Evolutionary conservation across 164 flowering plant species (phyloP), one percentile per base, ranked within the genome.

Genomic region (Berberis vulgaris): DNA sequence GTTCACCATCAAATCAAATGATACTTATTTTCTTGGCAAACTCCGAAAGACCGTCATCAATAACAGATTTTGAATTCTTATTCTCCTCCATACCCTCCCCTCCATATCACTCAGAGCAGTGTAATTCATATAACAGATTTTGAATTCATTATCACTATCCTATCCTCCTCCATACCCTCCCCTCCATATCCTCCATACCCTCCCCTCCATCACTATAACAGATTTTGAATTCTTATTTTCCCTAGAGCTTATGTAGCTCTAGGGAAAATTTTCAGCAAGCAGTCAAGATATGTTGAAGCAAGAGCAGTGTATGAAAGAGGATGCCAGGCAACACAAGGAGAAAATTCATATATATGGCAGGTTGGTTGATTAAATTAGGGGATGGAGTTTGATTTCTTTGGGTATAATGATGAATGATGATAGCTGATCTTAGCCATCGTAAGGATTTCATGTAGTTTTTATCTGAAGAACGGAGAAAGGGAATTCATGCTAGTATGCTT

Each of bases 271-370:
- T 68, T 86, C 54, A 72, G 81, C 57, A 90, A 83, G 78, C 94
- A 93, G 65, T 80, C 86, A 0, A 83, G 72, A 68, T 61, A 54
- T 54, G 68, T 47, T 1, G 92, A 88, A 66, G 98, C 98, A 46
- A 83, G 92, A 76, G 79, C 77, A 40, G 83, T 86, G 5, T 90
- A 90, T 72, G 98, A 87, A 70, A 84, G 71, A 69, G 97, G 97
- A 26, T 90, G 92, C 72, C 96, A 93, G 61, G 93, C 96, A 42
- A 88, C 96, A 2, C 97, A 93, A 72, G 97, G 97, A 47, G 97
- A 93, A 71, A 93, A 93, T 80, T 70, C 97, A 2, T 93, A 77
- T 77, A 88, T 87, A 56, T 93, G 98, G 98, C 98, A 90, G 98
- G 96, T 88, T 43, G 49, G 69, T 61, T 54, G 40, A 38, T 26